These are phyloP conservation scores for Mrakia hoshinonis DNA, from an alignment of 768 basidiomycete genomes.

Conservation along the genomic window DNA sequence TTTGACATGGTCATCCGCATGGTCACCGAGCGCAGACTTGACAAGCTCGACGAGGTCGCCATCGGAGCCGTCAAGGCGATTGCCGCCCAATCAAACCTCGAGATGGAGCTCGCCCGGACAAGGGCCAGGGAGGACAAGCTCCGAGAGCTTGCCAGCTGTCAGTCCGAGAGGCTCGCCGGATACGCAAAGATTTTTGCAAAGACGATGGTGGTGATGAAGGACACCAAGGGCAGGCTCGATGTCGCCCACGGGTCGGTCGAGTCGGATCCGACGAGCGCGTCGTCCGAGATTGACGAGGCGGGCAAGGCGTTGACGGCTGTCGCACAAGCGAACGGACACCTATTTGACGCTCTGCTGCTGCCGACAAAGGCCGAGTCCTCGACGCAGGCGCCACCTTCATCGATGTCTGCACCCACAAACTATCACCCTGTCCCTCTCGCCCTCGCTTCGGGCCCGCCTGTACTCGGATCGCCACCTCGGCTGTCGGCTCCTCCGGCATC, in stretches of 20 bases:
- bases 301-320: background rate
- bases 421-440: background rate
- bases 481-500: background rate
- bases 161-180: conserved; percentile 59
- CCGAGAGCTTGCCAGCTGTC: conserved; percentile 53
- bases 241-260: background rate
- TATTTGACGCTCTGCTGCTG: conserved; percentile 10
- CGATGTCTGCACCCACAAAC: background rate
- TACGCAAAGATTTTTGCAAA: conserved; percentile 74
- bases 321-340: background rate
- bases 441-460: background rate
- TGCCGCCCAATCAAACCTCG: conserved; percentile 55
- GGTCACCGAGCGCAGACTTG: conserved; percentile 66
- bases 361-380: conserved; percentile 3
- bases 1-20: conserved; percentile 81
- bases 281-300: conserved; percentile 8
- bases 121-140: conserved; percentile 59
- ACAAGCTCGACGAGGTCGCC: conserved; percentile 63
- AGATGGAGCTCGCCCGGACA: conserved; percentile 61
- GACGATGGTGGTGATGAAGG: conserved; percentile 63
- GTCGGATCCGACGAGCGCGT: background rate
- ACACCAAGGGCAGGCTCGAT: conserved; percentile 42
- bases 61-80: conserved; percentile 65
- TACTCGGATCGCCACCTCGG: background rate
- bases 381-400: conserved; percentile 3